Percentiles rank a stretch among this genome's conserved stretches.
phyloP scores from a whole-genome alignment of 805 yeast genomes.

The Metschnikowia cubensis region DNA sequence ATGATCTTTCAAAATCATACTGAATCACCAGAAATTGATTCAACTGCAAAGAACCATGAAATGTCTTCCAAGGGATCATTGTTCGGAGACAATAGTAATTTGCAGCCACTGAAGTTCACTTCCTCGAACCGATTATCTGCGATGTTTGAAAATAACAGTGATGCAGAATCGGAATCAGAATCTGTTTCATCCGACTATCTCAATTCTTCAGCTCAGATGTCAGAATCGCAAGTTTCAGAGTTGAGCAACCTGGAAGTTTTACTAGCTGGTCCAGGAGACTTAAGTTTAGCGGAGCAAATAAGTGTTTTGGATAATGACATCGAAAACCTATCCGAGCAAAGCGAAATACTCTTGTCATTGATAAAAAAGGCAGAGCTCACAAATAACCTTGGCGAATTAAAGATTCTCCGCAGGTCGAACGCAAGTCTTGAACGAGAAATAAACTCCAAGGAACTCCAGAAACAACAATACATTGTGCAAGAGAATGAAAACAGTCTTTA shows the following conservation, averaged over 20 bases:
- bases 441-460: conserved; percentile 65
- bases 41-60: background rate
- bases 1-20: background rate
- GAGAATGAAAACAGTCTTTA: conserved; percentile 75
- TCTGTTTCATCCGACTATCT: conserved; percentile 23
- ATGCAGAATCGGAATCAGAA: conserved; percentile 31
- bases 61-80: conserved; percentile 7
- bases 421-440: conserved; percentile 66
- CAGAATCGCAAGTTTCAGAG: conserved; percentile 11
- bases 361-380: conserved; percentile 81
- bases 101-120: conserved; percentile 5
- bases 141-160: conserved; percentile 35
- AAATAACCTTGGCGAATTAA: conserved; percentile 65
- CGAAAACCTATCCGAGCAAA: conserved; percentile 55
- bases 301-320: conserved; percentile 54
- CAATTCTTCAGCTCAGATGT: conserved; percentile 2
- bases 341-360: conserved; percentile 60
- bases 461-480: conserved; percentile 78
- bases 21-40: conserved; percentile 2
- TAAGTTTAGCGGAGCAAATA: conserved; percentile 65
- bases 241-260: conserved; percentile 32
- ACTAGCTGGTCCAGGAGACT: conserved; percentile 66
- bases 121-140: conserved; percentile 21
- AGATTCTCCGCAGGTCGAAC: conserved; percentile 64
- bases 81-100: conserved; percentile 7